phyloP scores from a whole-genome alignment of 2,329 filamentous ascomycete species.

The Parascedosporium putredinis region DNA sequence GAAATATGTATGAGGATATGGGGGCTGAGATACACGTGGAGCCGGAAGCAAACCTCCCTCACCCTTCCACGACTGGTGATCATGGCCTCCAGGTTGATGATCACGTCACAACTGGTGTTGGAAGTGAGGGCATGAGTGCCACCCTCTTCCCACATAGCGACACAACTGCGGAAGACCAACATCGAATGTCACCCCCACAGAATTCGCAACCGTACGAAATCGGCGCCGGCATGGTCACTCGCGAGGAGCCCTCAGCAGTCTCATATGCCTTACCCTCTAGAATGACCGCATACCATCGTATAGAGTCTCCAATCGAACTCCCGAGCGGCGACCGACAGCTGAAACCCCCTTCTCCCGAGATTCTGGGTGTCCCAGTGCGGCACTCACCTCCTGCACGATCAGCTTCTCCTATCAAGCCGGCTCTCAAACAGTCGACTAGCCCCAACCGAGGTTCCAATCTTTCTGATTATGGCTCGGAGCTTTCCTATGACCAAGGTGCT shows the following conservation, averaged over 20 bases:
- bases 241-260: not conserved
- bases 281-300: not conserved
- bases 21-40: slow-evolving; percentile 4
- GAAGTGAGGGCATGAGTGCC: not conserved
- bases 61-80: not conserved
- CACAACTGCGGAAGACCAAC: not conserved
- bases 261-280: not conserved
- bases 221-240: not conserved
- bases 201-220: not conserved
- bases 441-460: slow-evolving; percentile 43
- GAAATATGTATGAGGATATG: not conserved
- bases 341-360: not conserved
- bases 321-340: not conserved
- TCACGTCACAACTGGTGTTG: not conserved
- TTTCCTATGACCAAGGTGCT: slow-evolving; percentile 16
- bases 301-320: not conserved
- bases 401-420: slow-evolving; percentile 67
- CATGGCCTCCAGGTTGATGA: not conserved
- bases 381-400: slow-evolving; percentile 53
- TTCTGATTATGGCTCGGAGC: slow-evolving; percentile 36
- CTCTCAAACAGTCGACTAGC: slow-evolving; percentile 51
- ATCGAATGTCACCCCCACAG: not conserved
- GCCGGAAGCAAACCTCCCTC: not conserved
- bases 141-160: not conserved
- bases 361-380: slow-evolving; percentile 8